Evolutionary conservation across 345 rosid species (phyloP).

Genomic region (Acer yangbiense): DNA sequence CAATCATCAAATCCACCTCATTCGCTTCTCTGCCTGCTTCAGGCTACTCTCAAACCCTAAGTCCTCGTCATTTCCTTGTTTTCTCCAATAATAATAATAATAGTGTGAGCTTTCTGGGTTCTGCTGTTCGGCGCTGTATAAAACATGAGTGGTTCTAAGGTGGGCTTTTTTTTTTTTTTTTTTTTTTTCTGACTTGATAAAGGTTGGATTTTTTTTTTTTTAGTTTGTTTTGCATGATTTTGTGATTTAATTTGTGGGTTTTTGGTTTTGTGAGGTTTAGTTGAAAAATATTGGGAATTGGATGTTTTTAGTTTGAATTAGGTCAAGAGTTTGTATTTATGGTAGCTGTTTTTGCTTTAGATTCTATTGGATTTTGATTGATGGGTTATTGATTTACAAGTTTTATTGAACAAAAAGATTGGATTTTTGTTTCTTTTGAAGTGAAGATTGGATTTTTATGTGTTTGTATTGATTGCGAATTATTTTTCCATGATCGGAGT

Average conservation of each 20-base stretch:
- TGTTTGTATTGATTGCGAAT: background rate
- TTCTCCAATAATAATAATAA: background rate
- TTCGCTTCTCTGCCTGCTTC: slow-evolving; percentile 37
- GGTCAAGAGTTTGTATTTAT: background rate
- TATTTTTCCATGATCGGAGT: background rate
- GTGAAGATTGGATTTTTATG: background rate
- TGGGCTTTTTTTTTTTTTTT: slow-evolving; percentile 23
- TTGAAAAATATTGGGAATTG: background rate
- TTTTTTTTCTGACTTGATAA: background rate
- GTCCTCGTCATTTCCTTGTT: slow-evolving; percentile 26
- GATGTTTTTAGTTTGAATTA: background rate
- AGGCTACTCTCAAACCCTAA: slow-evolving; percentile 60
- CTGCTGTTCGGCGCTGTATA: slow-evolving; percentile 16
- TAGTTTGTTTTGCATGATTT: background rate
- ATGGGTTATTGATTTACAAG: background rate
- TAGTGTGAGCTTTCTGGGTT: slow-evolving; percentile 21
- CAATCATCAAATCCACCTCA: slow-evolving; percentile 38
- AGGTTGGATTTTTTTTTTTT: background rate
- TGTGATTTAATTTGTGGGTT: background rate
- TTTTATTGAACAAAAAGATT: background rate
- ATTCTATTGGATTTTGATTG: background rate
- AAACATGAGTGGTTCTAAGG: slow-evolving; percentile 81
- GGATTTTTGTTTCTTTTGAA: background rate
- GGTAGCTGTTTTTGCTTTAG: background rate
- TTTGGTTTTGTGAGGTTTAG: background rate